phyloP scores from a whole-genome alignment of 306 rosid genomes.

The Dryas alaskensis region DNA sequence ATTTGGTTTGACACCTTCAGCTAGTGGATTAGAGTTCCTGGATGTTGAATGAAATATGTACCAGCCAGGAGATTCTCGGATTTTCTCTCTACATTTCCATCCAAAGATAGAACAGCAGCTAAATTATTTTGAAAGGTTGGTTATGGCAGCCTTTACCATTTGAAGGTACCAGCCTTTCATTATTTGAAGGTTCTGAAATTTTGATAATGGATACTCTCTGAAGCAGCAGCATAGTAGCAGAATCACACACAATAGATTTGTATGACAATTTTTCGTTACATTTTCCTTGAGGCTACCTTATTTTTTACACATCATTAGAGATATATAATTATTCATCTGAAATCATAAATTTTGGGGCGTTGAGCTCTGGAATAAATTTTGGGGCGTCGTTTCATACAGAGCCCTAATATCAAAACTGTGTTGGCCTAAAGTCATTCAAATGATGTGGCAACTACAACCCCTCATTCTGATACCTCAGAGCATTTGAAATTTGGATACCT shows the following conservation, averaged over 20 bases:
- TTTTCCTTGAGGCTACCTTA: not conserved
- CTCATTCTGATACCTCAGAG: too few relatives aligned
- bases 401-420: too few relatives aligned
- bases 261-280: not conserved
- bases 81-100: conserved; percentile 2
- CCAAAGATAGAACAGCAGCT: not conserved
- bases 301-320: not conserved
- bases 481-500: too few relatives aligned
- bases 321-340: not conserved
- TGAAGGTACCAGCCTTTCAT: not conserved
- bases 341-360: not conserved
- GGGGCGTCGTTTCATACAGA: too few relatives aligned
- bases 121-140: not conserved
- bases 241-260: too few relatives aligned
- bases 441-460: too few relatives aligned
- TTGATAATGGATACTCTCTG: not conserved
- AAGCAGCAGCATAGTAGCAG: not conserved
- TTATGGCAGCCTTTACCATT: not conserved
- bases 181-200: not conserved
- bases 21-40: conserved; percentile 66
- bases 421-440: too few relatives aligned
- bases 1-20: conserved; percentile 70
- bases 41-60: conserved; percentile 40
- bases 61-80: not conserved
- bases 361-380: not conserved